phyloP scores from a whole-genome alignment of 805 yeast species.

The Pichia heedii region DNA sequence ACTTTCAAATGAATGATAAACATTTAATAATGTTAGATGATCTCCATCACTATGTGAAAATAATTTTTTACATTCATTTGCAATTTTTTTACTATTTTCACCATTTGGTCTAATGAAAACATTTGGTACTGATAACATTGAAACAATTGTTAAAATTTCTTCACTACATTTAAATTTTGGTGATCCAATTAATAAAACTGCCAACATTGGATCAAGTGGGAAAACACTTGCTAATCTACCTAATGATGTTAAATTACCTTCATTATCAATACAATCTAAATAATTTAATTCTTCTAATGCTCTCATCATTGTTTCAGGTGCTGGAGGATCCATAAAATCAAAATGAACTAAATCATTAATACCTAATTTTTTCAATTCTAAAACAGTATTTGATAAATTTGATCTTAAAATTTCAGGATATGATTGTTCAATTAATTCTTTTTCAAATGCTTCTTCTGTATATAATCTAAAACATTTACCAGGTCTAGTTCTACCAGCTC shows the following conservation, averaged over 20 bases:
- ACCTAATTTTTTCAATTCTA: slow-evolving; percentile 89
- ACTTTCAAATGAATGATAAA: slow-evolving; percentile 70
- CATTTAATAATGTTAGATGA: slow-evolving; percentile 84
- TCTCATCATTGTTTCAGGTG: slow-evolving; percentile 99
- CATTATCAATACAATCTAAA: slow-evolving; percentile 81
- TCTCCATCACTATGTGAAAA: slow-evolving; percentile 96
- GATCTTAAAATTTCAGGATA: slow-evolving; percentile 93
- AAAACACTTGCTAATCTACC: slow-evolving; percentile 88
- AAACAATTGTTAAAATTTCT: slow-evolving; percentile 81
- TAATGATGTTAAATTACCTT: slow-evolving; percentile 79
- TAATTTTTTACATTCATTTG: slow-evolving; percentile 79
- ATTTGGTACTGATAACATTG: slow-evolving; percentile 85
- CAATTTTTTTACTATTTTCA: slow-evolving; percentile 73
- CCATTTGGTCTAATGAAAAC: slow-evolving; percentile 92
- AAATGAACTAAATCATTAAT: slow-evolving; percentile 94
- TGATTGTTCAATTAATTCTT: slow-evolving; percentile 89
- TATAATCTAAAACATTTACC: slow-evolving; percentile 95
- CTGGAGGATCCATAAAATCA: slow-evolving; percentile 99
- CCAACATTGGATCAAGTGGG: slow-evolving; percentile 93
- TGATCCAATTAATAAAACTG: slow-evolving; percentile 84
- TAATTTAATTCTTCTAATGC: slow-evolving; percentile 93
- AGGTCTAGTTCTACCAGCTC: slow-evolving; percentile 99
- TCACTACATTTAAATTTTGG: slow-evolving; percentile 81
- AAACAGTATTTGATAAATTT: slow-evolving; percentile 82
- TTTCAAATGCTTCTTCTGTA: slow-evolving; percentile 93